Conservation (phyloP, 2,329 filamentous ascomycete species). For the Clonostachys rhizophaga region DNA sequence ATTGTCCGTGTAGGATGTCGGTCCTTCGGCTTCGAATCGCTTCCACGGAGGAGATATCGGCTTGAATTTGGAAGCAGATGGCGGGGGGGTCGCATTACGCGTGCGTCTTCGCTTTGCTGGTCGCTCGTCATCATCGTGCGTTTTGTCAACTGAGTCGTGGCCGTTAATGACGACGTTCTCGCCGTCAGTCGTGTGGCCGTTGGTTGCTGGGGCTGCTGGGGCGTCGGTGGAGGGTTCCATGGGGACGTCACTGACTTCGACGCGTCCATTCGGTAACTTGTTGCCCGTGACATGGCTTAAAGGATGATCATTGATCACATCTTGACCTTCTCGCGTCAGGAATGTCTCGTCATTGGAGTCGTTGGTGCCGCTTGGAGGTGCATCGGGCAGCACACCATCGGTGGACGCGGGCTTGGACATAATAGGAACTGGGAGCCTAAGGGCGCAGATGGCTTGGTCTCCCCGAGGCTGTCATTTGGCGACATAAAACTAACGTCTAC, state of each 20-base stretch:
- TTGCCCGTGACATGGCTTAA: neutral
- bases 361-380: constrained; percentile 7
- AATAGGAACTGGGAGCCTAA: constrained; percentile 37
- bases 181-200: constrained; percentile 16
- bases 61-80: constrained; percentile 32
- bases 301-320: neutral
- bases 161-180: constrained; percentile 37
- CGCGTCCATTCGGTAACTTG: constrained; percentile 1
- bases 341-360: constrained; percentile 3
- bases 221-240: constrained; percentile 7
- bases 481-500: constrained; percentile 50
- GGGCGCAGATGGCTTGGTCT: constrained; percentile 44
- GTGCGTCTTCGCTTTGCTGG: constrained; percentile 64
- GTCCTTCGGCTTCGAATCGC: constrained; percentile 76
- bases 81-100: constrained; percentile 30
- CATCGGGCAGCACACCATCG: constrained; percentile 28
- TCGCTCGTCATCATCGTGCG: constrained; percentile 32
- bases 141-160: constrained; percentile 17
- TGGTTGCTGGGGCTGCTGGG: constrained; percentile 11
- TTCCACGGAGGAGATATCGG: constrained; percentile 89
- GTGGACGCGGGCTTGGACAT: constrained; percentile 59
- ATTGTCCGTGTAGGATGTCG: constrained; percentile 76
- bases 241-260: constrained; percentile 3
- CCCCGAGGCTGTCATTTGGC: constrained; percentile 54
- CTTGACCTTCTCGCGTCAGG: neutral